phyloP scores from a whole-genome alignment of 1,284 basidiomycete species.

The Cutaneotrichosporon sp. region DNA sequence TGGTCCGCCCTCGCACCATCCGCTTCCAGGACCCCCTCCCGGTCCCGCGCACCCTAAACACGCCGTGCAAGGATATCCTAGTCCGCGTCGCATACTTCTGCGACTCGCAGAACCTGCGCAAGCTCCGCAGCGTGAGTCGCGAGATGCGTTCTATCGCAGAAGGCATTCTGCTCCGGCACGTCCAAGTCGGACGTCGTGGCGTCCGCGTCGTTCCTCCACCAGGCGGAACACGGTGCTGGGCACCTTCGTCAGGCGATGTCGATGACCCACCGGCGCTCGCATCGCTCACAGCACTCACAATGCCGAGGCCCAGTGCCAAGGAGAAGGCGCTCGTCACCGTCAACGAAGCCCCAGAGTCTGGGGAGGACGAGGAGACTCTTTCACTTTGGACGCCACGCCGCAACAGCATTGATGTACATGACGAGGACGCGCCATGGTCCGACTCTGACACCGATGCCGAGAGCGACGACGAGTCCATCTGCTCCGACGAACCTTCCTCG shows the following conservation, averaged over 20 bases:
- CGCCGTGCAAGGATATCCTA: neutral
- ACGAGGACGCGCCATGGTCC: neutral
- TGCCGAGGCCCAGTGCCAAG: neutral
- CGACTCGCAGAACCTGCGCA: constrained; percentile 4
- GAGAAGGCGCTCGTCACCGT: neutral
- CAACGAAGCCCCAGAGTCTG: neutral
- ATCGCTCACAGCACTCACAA: too few species aligned
- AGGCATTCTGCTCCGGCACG: neutral
- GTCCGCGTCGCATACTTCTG: neutral
- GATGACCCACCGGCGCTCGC: neutral
- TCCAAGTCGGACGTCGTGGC: neutral
- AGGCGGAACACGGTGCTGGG: neutral
- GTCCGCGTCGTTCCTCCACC: neutral
- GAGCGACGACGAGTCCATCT: neutral
- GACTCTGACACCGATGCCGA: neutral
- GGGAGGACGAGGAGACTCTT: neutral
- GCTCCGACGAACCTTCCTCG: neutral
- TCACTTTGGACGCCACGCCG: neutral
- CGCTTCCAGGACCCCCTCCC: constrained; percentile 2
- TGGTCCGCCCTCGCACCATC: neutral
- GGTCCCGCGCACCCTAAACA: neutral
- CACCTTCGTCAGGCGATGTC: neutral
- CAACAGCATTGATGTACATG: neutral
- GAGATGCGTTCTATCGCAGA: neutral
- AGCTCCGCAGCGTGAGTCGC: neutral